Evolutionary conservation across 2,329 filamentous ascomycete genomes (phyloP), one percentile per base, ranked within the genome.

Genomic region (Arthrobotrys sphaeroides): DNA sequence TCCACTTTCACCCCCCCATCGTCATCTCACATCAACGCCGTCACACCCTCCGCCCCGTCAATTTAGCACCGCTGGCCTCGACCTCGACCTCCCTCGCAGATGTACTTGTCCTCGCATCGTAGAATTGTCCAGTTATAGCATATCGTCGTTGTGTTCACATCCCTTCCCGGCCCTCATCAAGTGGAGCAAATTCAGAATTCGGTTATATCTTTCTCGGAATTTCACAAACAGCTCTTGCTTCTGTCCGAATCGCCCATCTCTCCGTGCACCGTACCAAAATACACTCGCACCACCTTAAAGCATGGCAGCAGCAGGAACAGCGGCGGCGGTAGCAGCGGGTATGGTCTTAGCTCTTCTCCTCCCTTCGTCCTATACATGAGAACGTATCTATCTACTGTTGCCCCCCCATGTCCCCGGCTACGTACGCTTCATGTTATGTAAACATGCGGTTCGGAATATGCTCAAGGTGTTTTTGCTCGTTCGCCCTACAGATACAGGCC

Each of bases 381-480:
- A 31, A 24, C 53, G 16, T 20, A 49, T 53, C 47, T 20, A 49
- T 28, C 42, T 18, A 13, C 26, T 36, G 5, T 40, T 22, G 28
- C 22, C 36, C 33, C 22, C 24, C 60, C 69, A 43, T 67, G 40
- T 55, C 53, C 33, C 67, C 31, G 61, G 69, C 51, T 67, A 43
- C 43, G 61, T 61, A 64, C 42, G 31, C 28, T 42, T 59, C 59
- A 62, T 72, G 55, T 70, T 51, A 57, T 45, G 57, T 45, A 65
- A 38, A 43, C 31, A 10, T 62, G 64, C 60, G 61, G 77, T 78
- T 77, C 74, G 69, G 57, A 51, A 43, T 65, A 67, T 75, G 64
- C 65, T 68, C 65, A 75, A 68, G 57, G 47, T 68, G 40, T 64
- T 62, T n/a, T 64, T 68, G n/a, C 42, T 38, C 57, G 18, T 68